Percentiles rank a stretch among this genome's conserved stretches.
phyloP scores from a whole-genome alignment of 176 grass and related monocot species.

The Eleusine indica region DNA sequence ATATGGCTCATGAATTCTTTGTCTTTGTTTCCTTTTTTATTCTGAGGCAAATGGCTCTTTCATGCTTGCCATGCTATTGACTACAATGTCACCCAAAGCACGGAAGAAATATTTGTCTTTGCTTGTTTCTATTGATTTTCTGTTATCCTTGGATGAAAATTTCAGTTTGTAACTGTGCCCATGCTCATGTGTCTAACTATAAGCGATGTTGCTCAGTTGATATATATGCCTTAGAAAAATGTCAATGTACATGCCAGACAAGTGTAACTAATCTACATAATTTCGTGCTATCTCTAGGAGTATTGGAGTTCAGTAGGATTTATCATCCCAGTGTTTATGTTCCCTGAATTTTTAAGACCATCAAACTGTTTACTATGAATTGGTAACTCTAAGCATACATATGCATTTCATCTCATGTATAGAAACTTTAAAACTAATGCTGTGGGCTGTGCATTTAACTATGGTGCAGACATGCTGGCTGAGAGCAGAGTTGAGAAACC shows the following conservation, averaged over 20 bases:
- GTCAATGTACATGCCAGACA: background rate
- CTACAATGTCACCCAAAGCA: background rate
- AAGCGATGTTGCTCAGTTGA: background rate
- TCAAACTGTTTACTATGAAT: constrained; percentile 1
- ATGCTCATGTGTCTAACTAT: background rate
- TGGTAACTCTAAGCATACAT: background rate
- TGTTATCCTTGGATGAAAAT: background rate
- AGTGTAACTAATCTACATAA: background rate
- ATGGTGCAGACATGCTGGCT: constrained; percentile 64
- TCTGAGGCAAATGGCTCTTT: background rate
- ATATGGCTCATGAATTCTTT: background rate
- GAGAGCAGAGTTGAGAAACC: constrained; percentile 96
- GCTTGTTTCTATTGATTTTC: background rate
- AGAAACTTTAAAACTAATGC: constrained; percentile 5
- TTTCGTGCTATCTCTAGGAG: background rate
- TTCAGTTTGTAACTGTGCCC: background rate
- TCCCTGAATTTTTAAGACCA: constrained; percentile 10
- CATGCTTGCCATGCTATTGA: background rate
- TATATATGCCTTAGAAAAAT: background rate
- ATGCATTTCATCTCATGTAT: background rate
- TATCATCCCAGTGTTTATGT: background rate
- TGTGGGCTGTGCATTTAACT: constrained; percentile 16
- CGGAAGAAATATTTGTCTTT: background rate
- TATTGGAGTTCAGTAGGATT: constrained; percentile 21
- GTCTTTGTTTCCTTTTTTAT: background rate